Base-by-base conservation (phyloP, 192 early-diverging fungal genomes). In the Coemansia sp. region DNA sequence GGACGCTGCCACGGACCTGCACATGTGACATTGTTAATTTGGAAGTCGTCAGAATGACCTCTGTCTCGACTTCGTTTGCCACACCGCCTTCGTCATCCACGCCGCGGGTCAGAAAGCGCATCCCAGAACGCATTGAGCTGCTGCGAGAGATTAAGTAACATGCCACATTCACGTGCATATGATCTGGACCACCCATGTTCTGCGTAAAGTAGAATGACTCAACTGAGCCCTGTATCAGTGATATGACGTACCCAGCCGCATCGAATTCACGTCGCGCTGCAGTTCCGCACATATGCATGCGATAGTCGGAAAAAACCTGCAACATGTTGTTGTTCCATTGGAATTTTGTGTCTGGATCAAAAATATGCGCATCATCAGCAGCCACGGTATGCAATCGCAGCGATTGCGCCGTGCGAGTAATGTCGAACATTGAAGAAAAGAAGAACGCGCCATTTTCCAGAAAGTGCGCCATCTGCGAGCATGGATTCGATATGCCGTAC, bases 41-140 rank as follows among this genome's bases (percentile, higher is more conserved):
- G 1, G 69, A 61, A 6, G 85, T 84, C 54, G 85, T 81, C 25
- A 95, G 69, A 9, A 95, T 83, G 21, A 93, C 85, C 77, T 98
- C 97, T 0, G 94, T 93, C 86, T 99, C 96, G 4, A 98, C 97
- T 79, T 96, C 98, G 71, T 99, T 99, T n/a, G 95, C 93, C 30
- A 96, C 94, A 68, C 91, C 85, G 27, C 98, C 98, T 61, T 92
- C 90, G 64, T 99, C 98, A 62, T 99, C 94, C 30, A 99, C 88
- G 5, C 98, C 98, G 22, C 98, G 88, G 2, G 95, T 91, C 65
- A 94, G 90, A 71, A 92, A 97, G 44, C 98, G 84, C 31, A 94
- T 97, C 6, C 98, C 98, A 49, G 92, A 84, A 26, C 76, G 75
- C 69, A 62, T 68, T 19, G 75, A 71, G 68, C 77, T 72, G 48